Evolutionary conservation across 768 basidiomycete genomes (phyloP).

Genomic region (Mycena polygramma): DNA sequence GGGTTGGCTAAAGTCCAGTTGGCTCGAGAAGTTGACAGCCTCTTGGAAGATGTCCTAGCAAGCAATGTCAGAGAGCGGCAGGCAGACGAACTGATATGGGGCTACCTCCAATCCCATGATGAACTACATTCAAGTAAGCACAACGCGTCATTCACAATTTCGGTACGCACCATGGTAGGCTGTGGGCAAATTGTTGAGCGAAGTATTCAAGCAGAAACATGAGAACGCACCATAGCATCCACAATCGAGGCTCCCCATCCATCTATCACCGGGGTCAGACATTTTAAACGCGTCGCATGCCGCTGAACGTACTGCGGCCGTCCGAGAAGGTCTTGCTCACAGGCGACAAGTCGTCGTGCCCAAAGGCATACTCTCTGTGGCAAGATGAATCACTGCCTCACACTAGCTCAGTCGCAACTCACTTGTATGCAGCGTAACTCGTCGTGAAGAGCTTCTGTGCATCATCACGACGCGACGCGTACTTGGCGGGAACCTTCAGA

Average conservation of each 20-base stretch:
- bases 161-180: slow-evolving; percentile 25
- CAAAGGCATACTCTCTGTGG: slow-evolving; percentile 20
- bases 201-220: background rate
- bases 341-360: slow-evolving; percentile 26
- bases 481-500: slow-evolving; percentile 13
- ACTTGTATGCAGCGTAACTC: slow-evolving; percentile 28
- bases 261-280: slow-evolving; percentile 2
- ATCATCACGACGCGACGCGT: slow-evolving; percentile 10
- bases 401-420: background rate
- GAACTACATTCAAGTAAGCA: slow-evolving; percentile 1
- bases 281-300: background rate
- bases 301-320: slow-evolving; percentile 15
- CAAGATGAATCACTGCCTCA: background rate
- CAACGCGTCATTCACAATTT: background rate
- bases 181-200: background rate
- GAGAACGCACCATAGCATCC: slow-evolving; percentile 27
- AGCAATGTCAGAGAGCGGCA: background rate
- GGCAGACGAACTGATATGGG: no score
- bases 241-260: slow-evolving; percentile 29
- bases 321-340: slow-evolving; percentile 22
- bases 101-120: slow-evolving; percentile 31
- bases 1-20: slow-evolving; percentile 69
- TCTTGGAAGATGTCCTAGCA: slow-evolving; percentile 56
- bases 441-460: slow-evolving; percentile 20
- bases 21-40: slow-evolving; percentile 50